Evolutionary conservation across 1,139 yeast species (phyloP), one percentile per base, ranked within the genome.

Genomic region (Pichia sp.): DNA sequence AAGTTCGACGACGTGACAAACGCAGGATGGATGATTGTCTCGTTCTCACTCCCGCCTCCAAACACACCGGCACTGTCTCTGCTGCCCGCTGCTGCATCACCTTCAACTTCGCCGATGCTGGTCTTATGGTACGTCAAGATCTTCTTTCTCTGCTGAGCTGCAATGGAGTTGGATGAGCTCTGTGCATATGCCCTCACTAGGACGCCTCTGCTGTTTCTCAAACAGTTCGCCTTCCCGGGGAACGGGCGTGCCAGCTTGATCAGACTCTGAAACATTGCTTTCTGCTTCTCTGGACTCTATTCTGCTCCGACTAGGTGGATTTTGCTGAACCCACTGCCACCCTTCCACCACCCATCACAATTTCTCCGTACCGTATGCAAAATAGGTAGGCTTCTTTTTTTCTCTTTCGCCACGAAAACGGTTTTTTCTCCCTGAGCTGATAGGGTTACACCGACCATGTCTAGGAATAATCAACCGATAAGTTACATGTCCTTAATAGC

Each of bases 1-100:
- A 59, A 45, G 29, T 59, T 54, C 5, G 54, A 47, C 4, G 54
- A 30, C 15, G 61, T 60, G 10, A 57, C 60, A 48, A 59, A 60
- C 2, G 58, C 53, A 0, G 61, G 57, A 46, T 61, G 60, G 23
- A 61, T 59, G 8, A 54, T 50, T 13, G 58, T 48, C 58, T 3
- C 38, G 47, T 15, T 32, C 13, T 16, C 26, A 15, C 15, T 42
- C 40, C 48, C 10, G 11, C 19, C 13, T 11, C 19, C 26, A 2
- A 40, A 8, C 8, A 8, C 34, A 36, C 40, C 15, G 15, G 19
- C 41, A 23, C 5, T 40, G 4, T 5, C n/a, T 7, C 31, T 29
- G n/a, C 30, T 8, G 8, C 13, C 16, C 29, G 15, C 29, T 11
- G 38, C 15, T 32, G 38, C 31, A 16, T 3, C 40, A 13, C 15